Base-by-base conservation (phyloP, 2,329 filamentous ascomycete genomes). In the Nannizziopsis arthrosporioides region DNA sequence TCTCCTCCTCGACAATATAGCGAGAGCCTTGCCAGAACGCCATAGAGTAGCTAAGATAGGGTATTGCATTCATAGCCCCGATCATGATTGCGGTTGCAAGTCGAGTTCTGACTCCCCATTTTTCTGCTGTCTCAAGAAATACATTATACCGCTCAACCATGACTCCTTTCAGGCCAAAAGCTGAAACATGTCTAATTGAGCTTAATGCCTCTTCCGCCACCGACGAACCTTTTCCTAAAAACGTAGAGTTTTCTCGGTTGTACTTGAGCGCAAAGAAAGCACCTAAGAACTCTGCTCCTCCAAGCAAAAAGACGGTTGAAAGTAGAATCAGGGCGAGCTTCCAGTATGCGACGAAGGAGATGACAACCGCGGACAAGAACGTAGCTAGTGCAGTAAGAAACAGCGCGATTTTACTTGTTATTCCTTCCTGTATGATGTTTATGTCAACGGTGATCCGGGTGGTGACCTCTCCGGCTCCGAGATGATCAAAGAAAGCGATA, bases 381-480 rank as follows among this genome's bases (percentile, higher is more conserved):
- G 82, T 85, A 1, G 84, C 78, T 3, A 84, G 37, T 12, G 82
- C 81, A 15, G 77, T 75, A 38, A 89, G 63, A 0, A 81, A 83
- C 52, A 89, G 66, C 30, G 76, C 77, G 40, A 89, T 73, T 67
- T 90, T 90, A 63, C 88, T 82, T 0, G 84, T 86, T 35, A 94
- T 88, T 43, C 85, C 87, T 54, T 89, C 85, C 63, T 92, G 87
- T 42, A 94, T 80, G 44, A 87, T 68, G 56, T 90, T 92, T 37
- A 84, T 88, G 60, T 93, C 86, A 5, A 85, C 79, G 0, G 85
- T 93, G 55, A 93, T 90, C 53, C 85, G 78, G 0, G 85, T 89
- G 0, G 85, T 89, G 47, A 93, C 81, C 64, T 93, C 87, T 38
- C 86, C 86, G 37, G 85, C 80, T 34, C 85, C 85, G 4, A 90